Percentiles rank a stretch among this genome's conserved stretches.
Conservation (phyloP, 257 asterid genomes). For the Capsicum baccatum region DNA sequence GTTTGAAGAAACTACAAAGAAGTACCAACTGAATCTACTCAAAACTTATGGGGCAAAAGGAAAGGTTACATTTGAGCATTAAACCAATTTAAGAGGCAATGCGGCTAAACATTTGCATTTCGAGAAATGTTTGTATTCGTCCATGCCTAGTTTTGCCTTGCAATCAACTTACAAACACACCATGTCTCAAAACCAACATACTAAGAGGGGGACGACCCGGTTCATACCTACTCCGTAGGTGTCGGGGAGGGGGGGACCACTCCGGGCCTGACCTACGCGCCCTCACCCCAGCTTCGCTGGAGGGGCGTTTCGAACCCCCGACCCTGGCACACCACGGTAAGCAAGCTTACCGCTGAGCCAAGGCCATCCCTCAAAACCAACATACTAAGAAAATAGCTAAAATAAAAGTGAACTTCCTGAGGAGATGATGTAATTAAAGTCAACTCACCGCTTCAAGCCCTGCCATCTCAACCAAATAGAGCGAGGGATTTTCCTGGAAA, state of each 20-base stretch:
- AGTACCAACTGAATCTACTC: background rate
- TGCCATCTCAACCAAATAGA: constrained; percentile 87
- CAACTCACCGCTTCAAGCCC: constrained; percentile 75
- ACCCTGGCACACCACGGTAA: too few species aligned
- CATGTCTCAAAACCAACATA: background rate
- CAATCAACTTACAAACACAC: constrained; percentile 11
- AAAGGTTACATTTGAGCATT: constrained; percentile 7
- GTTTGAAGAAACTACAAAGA: background rate
- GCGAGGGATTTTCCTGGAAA: constrained; percentile 84
- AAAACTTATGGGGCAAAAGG: background rate
- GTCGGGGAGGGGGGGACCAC: too few species aligned
- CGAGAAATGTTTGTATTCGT: background rate
- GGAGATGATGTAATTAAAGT: constrained; percentile 8
- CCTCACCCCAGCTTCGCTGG: too few species aligned
- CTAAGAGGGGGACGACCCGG: too few species aligned
- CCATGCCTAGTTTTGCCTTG: background rate
- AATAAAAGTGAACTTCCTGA: background rate
- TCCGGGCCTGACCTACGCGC: too few species aligned
- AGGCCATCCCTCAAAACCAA: background rate
- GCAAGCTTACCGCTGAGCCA: too few species aligned
- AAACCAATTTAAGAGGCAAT: constrained; percentile 6
- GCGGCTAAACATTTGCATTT: background rate
- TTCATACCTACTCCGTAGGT: too few species aligned
- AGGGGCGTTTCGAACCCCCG: too few species aligned
- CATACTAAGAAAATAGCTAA: background rate